Evolutionary conservation across 305 asterid genomes (phyloP), one percentile per base, ranked within the genome.

Genomic region (Fraxinus ornus): DNA sequence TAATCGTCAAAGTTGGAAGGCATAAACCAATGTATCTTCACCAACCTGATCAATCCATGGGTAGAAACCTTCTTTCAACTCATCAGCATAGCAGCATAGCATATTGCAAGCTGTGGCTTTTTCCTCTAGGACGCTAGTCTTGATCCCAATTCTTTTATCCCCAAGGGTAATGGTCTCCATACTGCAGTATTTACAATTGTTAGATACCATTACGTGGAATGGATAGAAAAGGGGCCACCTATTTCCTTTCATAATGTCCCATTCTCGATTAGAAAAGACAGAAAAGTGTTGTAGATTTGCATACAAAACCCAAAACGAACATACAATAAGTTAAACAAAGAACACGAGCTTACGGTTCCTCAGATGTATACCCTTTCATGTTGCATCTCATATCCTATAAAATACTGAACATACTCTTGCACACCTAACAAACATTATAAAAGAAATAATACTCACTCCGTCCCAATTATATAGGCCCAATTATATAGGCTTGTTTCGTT

Each of bases 21-120:
- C 36, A 77, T 75, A 41, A 62, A 83, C 12, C 66, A 71, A 47
- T 78, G 62, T 37, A 80, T 64, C 21, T 72, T 82, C 41, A 86
- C 92, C 78, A 82, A 95, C 99, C 98, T 95, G 99, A 89, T 95
- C 99, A 41, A 95, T 95, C 98, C 98, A 95, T 10, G 99, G 99
- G 86, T 87, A 94, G 84, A 95, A 95, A 83, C 99, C 98, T 89
- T 94, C 98, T 86, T 95, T 95, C 86, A 95, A 79, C 89, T 95
- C 99, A 89, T 95, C 98, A 28, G 98, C 99, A 89, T 94, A 95
- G 91, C 99, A 95, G 82, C 97, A 95, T 24, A 95, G 86, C 99
- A 95, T 93, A 89, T 95, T 95, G 88, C 99, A 95, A 81, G 99
- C 99, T 66, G 99, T 94, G 80, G 99, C 99, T 88, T 95, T 94